Percentiles rank a stretch among this genome's conserved stretches.
Evolutionary conservation across 495 filamentous ascomycete genomes (phyloP).

Genomic region (Immersiella caudata): DNA sequence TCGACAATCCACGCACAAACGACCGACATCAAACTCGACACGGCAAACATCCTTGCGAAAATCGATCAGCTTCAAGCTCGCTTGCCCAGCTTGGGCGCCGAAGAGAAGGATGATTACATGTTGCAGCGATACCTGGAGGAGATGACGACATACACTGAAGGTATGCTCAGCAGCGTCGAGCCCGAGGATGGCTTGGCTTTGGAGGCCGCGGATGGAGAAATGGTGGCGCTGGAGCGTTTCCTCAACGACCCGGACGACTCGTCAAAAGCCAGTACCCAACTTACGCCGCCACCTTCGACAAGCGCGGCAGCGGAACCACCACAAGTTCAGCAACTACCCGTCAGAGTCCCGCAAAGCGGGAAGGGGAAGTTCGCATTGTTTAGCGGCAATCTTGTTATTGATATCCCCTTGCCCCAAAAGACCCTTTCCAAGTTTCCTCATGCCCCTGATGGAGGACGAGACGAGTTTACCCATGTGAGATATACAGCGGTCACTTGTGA

Average conservation of each 20-base stretch:
- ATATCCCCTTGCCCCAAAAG: conserved; percentile 1
- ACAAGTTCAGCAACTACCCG: neutral
- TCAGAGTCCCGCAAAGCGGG: neutral
- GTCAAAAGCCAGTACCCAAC: neutral
- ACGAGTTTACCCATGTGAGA: conserved; percentile 9
- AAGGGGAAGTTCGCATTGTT: neutral
- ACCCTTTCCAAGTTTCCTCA: conserved; percentile 1
- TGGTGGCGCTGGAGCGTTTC: conserved; percentile 3
- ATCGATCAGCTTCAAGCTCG: conserved; percentile 10
- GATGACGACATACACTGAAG: conserved; percentile 14
- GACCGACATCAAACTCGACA: conserved; percentile 13
- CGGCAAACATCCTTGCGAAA: conserved; percentile 7
- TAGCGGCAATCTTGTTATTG: conserved; percentile 4
- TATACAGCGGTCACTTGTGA: conserved; percentile 7
- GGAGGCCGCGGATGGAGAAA: neutral
- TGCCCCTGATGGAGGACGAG: neutral
- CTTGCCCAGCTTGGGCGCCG: neutral
- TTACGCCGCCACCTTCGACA: neutral
- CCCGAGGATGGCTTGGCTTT: neutral
- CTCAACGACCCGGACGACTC: neutral
- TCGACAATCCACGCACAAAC: conserved; percentile 2
- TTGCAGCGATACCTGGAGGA: conserved; percentile 12
- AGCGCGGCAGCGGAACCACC: neutral
- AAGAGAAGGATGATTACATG: conserved; percentile 11
- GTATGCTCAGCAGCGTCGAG: conserved; percentile 9